Base-by-base conservation (phyloP, 2,329 filamentous ascomycete genomes). In the Cordyceps cicadae region DNA sequence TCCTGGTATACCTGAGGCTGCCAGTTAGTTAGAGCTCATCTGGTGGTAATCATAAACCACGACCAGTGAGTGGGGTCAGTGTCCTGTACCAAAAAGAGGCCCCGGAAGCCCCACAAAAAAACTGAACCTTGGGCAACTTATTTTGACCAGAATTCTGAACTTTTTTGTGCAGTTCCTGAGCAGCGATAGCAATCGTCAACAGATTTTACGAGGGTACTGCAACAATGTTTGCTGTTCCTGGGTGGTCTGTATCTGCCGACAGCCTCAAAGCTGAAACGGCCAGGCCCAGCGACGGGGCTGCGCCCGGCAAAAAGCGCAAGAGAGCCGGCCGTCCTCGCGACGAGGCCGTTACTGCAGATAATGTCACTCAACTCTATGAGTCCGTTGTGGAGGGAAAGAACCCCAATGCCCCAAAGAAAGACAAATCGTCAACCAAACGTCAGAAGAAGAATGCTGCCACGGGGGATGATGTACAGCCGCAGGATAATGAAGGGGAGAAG, bases 151-250 rank as follows among this genome's bases (percentile, higher is more conserved):
- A 24, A 24, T 24, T 39, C 24, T 48, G 14, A 59, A 54, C 50
- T 50, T 54, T 49, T 46, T 26, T 26, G 14, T 8, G 26, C 51
- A 41, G 51, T 7, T 14, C 9, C 48, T 37, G 15, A 60, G 32
- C 29, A 26, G n/a, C 24, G 12, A 15, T n/a, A 52, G 52, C 54
- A 50, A 21, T 46, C 26, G 24, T 24, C 56, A 54, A 21, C 54
- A 62, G 63, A 46, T n/a, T 8, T 37, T 21, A 59, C 34, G 3
- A 46, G 34, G 15, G 24, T 26, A 21, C 17, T 26, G 41, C 29
- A 48, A 57, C 52, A 61, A 93, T 97, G 93, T 97, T 97, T 74
- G 87, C 92, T 11, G 92, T 97, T 34, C 89, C 90, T 69, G 94
- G 94, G 67, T 97, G 93, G 92, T 90, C 90, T 45, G 81, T 97